These are phyloP conservation scores for Dipteronia dyeriana DNA, from an alignment of 345 rosid genomes.

Conservation along the genomic window DNA sequence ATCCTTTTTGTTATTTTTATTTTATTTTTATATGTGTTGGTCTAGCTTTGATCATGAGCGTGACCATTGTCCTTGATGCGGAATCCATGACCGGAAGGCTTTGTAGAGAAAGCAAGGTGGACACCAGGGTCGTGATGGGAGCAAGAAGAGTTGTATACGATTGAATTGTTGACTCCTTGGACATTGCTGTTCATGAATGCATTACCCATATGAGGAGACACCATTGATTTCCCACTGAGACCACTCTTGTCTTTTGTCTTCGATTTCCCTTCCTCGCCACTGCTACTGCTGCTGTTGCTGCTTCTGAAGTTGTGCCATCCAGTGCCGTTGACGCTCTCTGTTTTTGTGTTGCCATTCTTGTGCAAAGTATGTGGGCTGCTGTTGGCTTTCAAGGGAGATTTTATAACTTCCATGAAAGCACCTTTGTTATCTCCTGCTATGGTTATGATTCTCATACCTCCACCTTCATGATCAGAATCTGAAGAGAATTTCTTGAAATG, in stretches of 20 bases:
- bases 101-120: conserved; percentile 54
- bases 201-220: conserved; percentile 42
- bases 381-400: conserved; percentile 46
- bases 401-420: conserved; percentile 73
- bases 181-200: conserved; percentile 80
- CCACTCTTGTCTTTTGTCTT: conserved; percentile 34
- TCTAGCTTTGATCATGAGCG: conserved; percentile 33
- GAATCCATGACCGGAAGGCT: conserved; percentile 48
- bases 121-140: conserved; percentile 83
- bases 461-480: conserved; percentile 38
- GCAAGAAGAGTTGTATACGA: conserved; percentile 61
- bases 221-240: conserved; percentile 20
- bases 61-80: conserved; percentile 47
- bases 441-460: conserved; percentile 59
- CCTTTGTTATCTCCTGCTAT: conserved; percentile 94
- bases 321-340: conserved; percentile 24
- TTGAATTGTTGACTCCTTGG: conserved; percentile 85
- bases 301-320: conserved; percentile 31
- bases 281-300: conserved; percentile 40
- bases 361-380: conserved; percentile 20
- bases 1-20: not conserved
- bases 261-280: conserved; percentile 38
- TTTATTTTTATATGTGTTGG: not conserved
- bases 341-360: conserved; percentile 25
- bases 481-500: conserved; percentile 36